A percentile compares a stretch with the other conserved stretches of the same genome.
Conservation (phyloP, 164 flowering plant species). For the Dillenia turbinata region DNA sequence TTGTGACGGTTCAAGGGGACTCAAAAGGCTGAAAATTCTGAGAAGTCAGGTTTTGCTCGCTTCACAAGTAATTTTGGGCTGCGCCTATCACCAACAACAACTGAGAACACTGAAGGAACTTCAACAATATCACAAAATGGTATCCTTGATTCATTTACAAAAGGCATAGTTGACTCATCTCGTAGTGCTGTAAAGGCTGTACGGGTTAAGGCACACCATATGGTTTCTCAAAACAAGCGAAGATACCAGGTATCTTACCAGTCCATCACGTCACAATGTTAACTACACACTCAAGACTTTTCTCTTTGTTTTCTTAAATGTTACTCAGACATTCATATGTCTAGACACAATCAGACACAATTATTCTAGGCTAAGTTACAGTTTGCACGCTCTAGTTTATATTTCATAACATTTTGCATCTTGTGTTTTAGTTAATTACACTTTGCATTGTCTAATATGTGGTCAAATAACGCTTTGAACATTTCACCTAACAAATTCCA, state of each 20-base stretch:
- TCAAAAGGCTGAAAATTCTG: slow-evolving; percentile 41
- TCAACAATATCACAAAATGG: slow-evolving; percentile 45
- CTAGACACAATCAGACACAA: no score
- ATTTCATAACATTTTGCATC: no score
- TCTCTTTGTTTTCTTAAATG: no score
- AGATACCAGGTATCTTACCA: slow-evolving; percentile 79
- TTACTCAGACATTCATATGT: no score
- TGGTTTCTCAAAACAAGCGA: slow-evolving; percentile 93
- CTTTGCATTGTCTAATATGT: no score
- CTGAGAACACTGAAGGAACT: slow-evolving; percentile 16
- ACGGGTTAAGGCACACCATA: slow-evolving; percentile 96
- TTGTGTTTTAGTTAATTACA: no score
- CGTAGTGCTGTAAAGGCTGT: slow-evolving; percentile 92
- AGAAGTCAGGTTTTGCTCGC: slow-evolving; percentile 71
- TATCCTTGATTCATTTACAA: slow-evolving; percentile 72
- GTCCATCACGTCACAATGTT: no score
- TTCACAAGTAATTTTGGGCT: slow-evolving; percentile 74
- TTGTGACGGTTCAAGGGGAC: slow-evolving; percentile 36
- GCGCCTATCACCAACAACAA: slow-evolving; percentile 76
- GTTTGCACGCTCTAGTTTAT: no score
- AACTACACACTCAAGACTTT: no score
- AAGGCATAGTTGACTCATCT: slow-evolving; percentile 89
- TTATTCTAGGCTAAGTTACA: no score
- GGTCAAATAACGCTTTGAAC: no score
- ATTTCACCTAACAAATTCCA: no score